Base-by-base conservation (phyloP, 2,329 filamentous ascomycete genomes). In the Shiraia sp. region DNA sequence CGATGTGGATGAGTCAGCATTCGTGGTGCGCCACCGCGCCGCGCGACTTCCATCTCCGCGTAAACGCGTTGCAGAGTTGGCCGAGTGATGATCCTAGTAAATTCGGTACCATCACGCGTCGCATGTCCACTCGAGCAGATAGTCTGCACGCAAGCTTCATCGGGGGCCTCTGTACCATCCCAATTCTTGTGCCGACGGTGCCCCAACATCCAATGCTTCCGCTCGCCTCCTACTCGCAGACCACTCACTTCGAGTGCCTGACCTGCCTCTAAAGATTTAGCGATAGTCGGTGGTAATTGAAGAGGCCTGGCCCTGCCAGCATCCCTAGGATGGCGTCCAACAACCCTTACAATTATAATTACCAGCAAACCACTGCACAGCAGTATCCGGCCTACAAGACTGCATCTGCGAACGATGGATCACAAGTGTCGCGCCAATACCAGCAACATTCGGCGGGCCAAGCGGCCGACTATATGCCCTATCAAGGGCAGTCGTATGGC, bases 341-440 rank as follows among this genome's bases (percentile, higher is more conserved):
- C 35, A 55, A 52, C n/a, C 35, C 42, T 5, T 61, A 65, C 38
- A 59, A 48, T 10, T 60, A 63, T 36, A 40, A 47, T 13, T 57
- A 61, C 42, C 62, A 61, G 27, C 64, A 63, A 32, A 61, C 42
- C 39, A 53, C 61, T n/a, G 48, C 59, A 10, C 60, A 59, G 30
- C 54, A 59, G 26, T 63, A 67, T 40, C 41, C 60, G 1, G 42
- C 50, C 10, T 58, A 63, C 27, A 56, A 62, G 36, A 59, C 61
- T 8, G 52, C 56, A 25, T 50, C 59, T 6, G 35, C 62, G 31
- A 65, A 57, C 36, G 54, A 47, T 12, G 45, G 29, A n/a, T 39
- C 57, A 29, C 57, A 63, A 28, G 24, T 49, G 8, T 49, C 57
- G 27, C 59, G 55, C 23, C 61, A 59, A 28, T 63, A 63, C 40